Percentiles rank a stretch among this genome's conserved stretches.
Evolutionary conservation across 331 rosid species (phyloP).

Genomic region (Acacia concinna): DNA sequence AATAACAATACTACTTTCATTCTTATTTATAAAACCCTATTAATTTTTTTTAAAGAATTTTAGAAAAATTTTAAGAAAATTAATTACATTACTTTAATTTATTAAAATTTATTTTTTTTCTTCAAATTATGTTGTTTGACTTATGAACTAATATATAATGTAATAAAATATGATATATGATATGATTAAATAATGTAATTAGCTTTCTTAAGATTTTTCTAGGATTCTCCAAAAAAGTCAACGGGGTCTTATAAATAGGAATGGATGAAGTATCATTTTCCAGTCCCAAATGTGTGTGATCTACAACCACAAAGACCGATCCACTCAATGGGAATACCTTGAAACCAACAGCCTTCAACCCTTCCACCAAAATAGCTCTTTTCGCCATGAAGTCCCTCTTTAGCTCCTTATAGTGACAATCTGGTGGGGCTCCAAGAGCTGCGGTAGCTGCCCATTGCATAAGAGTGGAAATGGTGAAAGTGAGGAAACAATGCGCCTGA

Average conservation of each 20-base stretch:
- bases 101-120: too few relatives aligned
- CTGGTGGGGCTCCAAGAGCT: conserved; percentile 90
- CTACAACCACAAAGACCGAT: conserved; percentile 84
- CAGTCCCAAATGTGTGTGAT: conserved; percentile 88
- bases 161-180: too few relatives aligned
- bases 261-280: conserved; percentile 40
- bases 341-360: conserved; percentile 81
- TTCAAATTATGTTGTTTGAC: too few relatives aligned
- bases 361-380: conserved; percentile 82
- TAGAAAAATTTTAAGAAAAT: too few relatives aligned
- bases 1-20: rapidly evolving
- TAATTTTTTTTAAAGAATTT: too few relatives aligned
- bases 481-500: conserved; percentile 84
- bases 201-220: too few relatives aligned
- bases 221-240: too few relatives aligned
- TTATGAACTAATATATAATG: too few relatives aligned
- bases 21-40: too few relatives aligned
- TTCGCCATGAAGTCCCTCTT: conserved; percentile 69
- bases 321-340: conserved; percentile 83
- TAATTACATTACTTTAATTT: too few relatives aligned
- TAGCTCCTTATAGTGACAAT: conserved; percentile 68
- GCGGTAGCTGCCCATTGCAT: conserved; percentile 86
- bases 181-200: too few relatives aligned
- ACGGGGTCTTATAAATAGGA: too few relatives aligned
- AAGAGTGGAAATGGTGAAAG: conserved; percentile 79